phyloP scores from a whole-genome alignment of 495 filamentous ascomycete genomes.

The Penicillium longicatenatum region DNA sequence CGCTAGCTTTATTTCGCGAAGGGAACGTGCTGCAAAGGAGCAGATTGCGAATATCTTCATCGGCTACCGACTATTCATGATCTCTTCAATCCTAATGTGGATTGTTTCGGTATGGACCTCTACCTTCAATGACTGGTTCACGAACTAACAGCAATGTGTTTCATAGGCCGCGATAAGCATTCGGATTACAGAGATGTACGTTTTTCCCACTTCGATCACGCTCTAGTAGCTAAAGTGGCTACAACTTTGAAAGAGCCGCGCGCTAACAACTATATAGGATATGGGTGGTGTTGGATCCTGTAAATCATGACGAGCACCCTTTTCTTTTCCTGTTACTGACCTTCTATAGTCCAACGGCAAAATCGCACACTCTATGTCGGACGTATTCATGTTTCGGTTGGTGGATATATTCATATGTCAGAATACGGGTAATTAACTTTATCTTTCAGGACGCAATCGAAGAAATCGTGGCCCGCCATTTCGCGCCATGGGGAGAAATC shows the following conservation, averaged over 20 bases:
- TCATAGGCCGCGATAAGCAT: conserved; percentile 21
- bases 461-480: conserved; percentile 91
- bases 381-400: conserved; percentile 88
- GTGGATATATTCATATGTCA: conserved; percentile 50
- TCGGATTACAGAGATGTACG: conserved; percentile 18
- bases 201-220: background rate
- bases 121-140: background rate
- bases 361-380: conserved; percentile 94
- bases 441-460: conserved; percentile 5
- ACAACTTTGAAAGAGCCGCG: too few relatives aligned
- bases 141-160: background rate
- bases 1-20: conserved; percentile 74
- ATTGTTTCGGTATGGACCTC: conserved; percentile 67
- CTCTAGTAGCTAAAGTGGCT: too few relatives aligned
- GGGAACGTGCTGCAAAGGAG: conserved; percentile 79
- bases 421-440: background rate
- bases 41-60: conserved; percentile 94
- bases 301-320: conserved; percentile 40
- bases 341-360: conserved; percentile 46
- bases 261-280: conserved; percentile 47
- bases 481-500: conserved; percentile 90
- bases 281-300: conserved; percentile 96
- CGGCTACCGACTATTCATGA: conserved; percentile 81
- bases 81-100: conserved; percentile 84
- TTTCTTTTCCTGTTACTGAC: background rate